Evolutionary conservation across 2,329 filamentous ascomycete species (phyloP), one percentile per base, ranked within the genome.

Genomic region (Alternaria viburni): DNA sequence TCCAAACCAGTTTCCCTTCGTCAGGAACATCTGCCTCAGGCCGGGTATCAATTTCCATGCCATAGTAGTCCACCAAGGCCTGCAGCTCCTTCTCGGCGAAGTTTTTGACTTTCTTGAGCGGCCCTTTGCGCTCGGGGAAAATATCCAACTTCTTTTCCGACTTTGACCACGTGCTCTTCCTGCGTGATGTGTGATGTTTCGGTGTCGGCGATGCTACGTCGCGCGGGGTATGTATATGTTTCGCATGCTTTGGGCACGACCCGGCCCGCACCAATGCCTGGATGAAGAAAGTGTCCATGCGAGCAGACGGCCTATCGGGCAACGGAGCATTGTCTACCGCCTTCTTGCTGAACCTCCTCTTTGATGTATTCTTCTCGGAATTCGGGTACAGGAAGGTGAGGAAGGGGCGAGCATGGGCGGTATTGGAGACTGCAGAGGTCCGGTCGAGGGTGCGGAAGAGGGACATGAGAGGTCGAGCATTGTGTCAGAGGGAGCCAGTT

Each of bases 391-490:
- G 66, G 51, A 81, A 79, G 3, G 72, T 28, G 58, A 80, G 71
- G 17, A 77, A 54, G 1, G 77, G 74, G 32, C 69, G 69, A 45
- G 67, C 45, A 58, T 69, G 63, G 68, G 74, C 75, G 80, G 82
- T 77, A 78, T 81, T 82, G 66, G 83, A 81, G 79, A 81, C 78
- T 76, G 82, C 76, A 77, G 82, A 81, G 80, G 81, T 81, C 83
- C 84, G 82, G 77, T 85, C 81, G 80, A 85, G 82, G 81, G 82
- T 82, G 81, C 83, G 83, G 82, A 86, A 78, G 81, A 85, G 81
- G 86, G 86, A 88, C 88, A 90, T 90, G 87, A 86, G 86, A 85
- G 76, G 81, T 78, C 82, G 82, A 81, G 84, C 88, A 90, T 90
- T 72, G 83, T 88, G 86, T 81, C 80, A 77, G 71, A 60, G 66